Conservation (phyloP, 345 rosid species). For the Lagerstroemia speciosa region DNA sequence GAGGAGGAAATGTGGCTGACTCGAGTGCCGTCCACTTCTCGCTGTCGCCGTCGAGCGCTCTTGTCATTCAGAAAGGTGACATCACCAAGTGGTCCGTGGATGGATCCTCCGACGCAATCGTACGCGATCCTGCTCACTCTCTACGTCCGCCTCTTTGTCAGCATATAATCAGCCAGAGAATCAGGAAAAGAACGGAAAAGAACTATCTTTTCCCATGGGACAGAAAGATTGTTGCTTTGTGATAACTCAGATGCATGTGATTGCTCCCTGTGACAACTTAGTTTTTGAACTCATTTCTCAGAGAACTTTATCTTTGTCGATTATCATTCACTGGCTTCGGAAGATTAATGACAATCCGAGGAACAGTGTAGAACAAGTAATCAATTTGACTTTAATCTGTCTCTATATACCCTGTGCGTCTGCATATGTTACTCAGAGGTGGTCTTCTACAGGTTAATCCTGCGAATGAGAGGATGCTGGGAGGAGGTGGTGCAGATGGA, state of each 20-base stretch:
- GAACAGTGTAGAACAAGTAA: background rate
- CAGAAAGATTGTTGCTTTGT: background rate
- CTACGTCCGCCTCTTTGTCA: background rate
- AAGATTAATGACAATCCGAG: background rate
- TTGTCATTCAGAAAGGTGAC: constrained; percentile 67
- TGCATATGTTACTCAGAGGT: background rate
- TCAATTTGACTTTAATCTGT: background rate
- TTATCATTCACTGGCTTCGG: background rate
- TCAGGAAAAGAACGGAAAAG: background rate
- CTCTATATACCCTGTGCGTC: background rate
- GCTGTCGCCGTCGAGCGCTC: constrained; percentile 40
- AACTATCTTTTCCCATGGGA: background rate
- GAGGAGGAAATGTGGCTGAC: constrained; percentile 3
- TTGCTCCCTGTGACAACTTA: background rate
- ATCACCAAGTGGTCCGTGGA: constrained; percentile 76
- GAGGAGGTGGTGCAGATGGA: constrained; percentile 97
- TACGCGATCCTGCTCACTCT: constrained; percentile 11
- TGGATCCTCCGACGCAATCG: constrained; percentile 77
- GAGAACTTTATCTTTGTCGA: background rate
- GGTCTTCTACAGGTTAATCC: constrained; percentile 50
- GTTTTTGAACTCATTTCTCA: background rate
- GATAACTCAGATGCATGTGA: background rate
- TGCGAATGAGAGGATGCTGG: constrained; percentile 79
- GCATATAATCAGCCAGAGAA: background rate
- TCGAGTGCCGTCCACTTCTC: constrained; percentile 24